Base-by-base conservation (phyloP, 1,284 basidiomycete genomes). In the Rhodotorula sp. region DNA sequence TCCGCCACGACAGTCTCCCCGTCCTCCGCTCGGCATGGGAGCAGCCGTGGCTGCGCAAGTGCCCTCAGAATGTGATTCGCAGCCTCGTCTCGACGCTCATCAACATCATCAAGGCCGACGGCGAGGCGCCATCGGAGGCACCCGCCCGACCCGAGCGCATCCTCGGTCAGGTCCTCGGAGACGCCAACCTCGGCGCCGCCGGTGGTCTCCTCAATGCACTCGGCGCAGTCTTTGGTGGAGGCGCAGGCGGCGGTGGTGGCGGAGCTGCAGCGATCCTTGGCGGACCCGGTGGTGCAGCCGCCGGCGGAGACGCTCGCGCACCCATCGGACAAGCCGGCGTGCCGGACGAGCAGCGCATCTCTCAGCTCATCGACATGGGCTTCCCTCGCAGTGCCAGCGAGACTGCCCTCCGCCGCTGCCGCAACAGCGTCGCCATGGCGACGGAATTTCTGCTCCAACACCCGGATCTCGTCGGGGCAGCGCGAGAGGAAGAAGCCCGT, bases 371-470 rank as follows among this genome's bases (percentile, higher is more conserved):
- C 23, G 95, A 99, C 76, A 99, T 99, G 97, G 97, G 97, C 62
- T 99, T 99, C 83, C 88, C 91, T 38, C 87, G 92, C 15, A 86
- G 87, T 55, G 91, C 92, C 6, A 91, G 91, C 1, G 89, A 92
- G 78, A 87, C 88, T 67, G 95, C 95, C 6, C 83, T 99, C 28
- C 81, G 86, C 28, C 89, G 94, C 31, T 89, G 90, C 21, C 87
- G 90, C 72, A 98, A 98, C 82, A 97, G 97, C 77, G 85, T 97
- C 76, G 89, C 85, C 52, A 88, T 90, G 10, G 97, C 97, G 3
- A 90, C 95, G 0, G 95, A 99, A 77, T 85, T 93, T 26, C 85
- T 99, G 1, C 84, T 99, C 31, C 86, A 87, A 2, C 89, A 93
- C 78, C 93, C 93, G 0, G 91, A 91, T 78, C 86, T 90, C 5